Evolutionary conservation across 495 filamentous ascomycete species (phyloP).

Genomic region (Aspergillus affinis): DNA sequence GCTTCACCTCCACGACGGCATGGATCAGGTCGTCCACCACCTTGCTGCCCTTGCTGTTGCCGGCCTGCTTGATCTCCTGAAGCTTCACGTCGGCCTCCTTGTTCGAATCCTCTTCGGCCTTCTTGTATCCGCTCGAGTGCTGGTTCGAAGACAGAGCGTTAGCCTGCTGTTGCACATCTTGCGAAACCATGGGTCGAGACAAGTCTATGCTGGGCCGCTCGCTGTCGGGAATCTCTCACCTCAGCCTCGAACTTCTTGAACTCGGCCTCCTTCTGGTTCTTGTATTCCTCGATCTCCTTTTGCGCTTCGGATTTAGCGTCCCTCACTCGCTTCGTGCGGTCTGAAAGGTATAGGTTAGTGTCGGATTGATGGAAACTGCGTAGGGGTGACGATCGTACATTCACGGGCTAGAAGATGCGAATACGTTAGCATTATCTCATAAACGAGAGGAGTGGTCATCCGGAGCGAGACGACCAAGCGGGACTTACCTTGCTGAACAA

Average conservation of each 20-base stretch:
- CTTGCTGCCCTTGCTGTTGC: conserved; percentile 71
- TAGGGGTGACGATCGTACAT: conserved; percentile 50
- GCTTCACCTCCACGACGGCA: conserved; percentile 77
- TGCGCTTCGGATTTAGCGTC: conserved; percentile 94
- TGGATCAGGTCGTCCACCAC: conserved; percentile 78
- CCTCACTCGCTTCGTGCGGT: conserved; percentile 94
- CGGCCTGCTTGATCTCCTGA: conserved; percentile 76
- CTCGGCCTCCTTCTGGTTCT: conserved; percentile 84
- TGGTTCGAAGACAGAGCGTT: conserved; percentile 25
- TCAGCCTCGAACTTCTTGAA: conserved; percentile 93
- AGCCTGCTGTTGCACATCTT: conserved; percentile 13
- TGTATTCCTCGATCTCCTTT: conserved; percentile 97
- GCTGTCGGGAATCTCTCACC: conserved; percentile 47
- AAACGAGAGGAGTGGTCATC: background rate
- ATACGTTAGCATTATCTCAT: conserved; percentile 26
- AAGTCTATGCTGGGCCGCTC: background rate
- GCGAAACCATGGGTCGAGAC: background rate
- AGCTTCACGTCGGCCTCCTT: conserved; percentile 80
- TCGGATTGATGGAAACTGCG: background rate
- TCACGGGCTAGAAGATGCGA: conserved; percentile 59
- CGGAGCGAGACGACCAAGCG: conserved; percentile 2
- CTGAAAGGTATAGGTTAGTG: conserved; percentile 52
- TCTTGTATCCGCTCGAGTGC: conserved; percentile 86
- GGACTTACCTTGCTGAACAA: conserved; percentile 84
- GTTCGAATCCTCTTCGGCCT: conserved; percentile 80